A percentile compares a stretch with the other conserved stretches of the same genome.
These are phyloP conservation scores for Fusarium nematophilum DNA, from an alignment of 2,329 filamentous ascomycete genomes.

Conservation along the genomic window DNA sequence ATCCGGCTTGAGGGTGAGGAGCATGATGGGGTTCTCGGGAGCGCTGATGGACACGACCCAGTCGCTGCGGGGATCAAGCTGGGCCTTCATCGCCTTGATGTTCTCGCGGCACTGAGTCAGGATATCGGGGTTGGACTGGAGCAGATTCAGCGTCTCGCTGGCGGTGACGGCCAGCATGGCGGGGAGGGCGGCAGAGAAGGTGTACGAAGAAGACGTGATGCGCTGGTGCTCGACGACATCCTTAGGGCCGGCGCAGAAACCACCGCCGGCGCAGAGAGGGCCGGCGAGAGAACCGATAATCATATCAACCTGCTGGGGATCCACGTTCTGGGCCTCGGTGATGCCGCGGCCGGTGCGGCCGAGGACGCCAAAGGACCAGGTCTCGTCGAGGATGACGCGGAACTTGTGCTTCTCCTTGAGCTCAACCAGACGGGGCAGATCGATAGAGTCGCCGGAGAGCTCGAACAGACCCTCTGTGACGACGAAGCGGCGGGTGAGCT, in stretches of 20 bases:
- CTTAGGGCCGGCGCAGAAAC: conserved; percentile 91
- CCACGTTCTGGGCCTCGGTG: conserved; percentile 96
- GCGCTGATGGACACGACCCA: conserved; percentile 88
- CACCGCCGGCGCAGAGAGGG: conserved; percentile 89
- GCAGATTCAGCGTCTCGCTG: conserved; percentile 86
- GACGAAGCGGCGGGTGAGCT: conserved; percentile 91
- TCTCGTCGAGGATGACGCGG: conserved; percentile 96
- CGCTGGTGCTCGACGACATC: conserved; percentile 98
- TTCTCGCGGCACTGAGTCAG: conserved; percentile 84
- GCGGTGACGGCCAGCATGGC: conserved; percentile 96
- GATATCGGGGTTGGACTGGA: conserved; percentile 89
- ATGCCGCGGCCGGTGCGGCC: conserved; percentile 91
- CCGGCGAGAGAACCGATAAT: conserved; percentile 93
- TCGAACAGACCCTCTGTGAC: conserved; percentile 97
- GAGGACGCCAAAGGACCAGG: conserved; percentile 95
- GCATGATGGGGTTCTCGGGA: conserved; percentile 86
- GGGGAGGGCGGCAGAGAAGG: conserved; percentile 93
- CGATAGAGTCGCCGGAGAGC: conserved; percentile 83
- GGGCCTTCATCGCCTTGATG: conserved; percentile 84
- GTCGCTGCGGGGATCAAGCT: conserved; percentile 92
- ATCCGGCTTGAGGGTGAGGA: conserved; percentile 86
- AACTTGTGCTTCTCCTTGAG: conserved; percentile 98
- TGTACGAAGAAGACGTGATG: conserved; percentile 91
- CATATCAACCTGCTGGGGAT: conserved; percentile 94
- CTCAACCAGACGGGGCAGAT: conserved; percentile 91